phyloP scores from a whole-genome alignment of 371 early-diverging fungal species.

The Funneliformis caledonium region DNA sequence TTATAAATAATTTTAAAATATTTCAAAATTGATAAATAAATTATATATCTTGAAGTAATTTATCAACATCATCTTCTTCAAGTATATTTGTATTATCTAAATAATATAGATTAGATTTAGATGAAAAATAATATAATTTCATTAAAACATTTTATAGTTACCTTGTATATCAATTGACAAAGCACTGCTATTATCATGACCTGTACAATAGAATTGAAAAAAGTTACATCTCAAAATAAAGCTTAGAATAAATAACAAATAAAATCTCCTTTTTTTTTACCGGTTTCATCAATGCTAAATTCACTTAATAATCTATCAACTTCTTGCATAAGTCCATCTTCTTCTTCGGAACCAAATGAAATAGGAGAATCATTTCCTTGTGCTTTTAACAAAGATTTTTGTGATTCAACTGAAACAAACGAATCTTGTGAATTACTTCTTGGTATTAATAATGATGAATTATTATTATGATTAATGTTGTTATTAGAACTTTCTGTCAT shows the following conservation, averaged over 20 bases:
- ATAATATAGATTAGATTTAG: not conserved
- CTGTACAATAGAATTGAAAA: not conserved
- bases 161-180: not conserved
- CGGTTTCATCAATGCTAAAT: constrained; percentile 16
- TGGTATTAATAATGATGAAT: not conserved
- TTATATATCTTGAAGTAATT: constrained; percentile 21
- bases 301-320: constrained; percentile 30
- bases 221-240: not conserved
- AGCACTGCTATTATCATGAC: not conserved
- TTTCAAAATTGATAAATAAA: not conserved
- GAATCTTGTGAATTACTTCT: not conserved
- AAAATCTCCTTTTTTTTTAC: not conserved
- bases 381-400: not conserved
- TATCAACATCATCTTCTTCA: constrained; percentile 13
- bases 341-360: constrained; percentile 19
- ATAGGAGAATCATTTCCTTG: not conserved
- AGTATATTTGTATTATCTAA: not conserved
- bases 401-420: constrained; percentile 10
- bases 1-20: not conserved
- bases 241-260: not conserved
- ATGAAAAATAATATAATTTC: not conserved
- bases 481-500: not conserved
- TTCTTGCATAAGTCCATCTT: constrained; percentile 33
- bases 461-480: not conserved
- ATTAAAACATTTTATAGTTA: not conserved